Base-by-base conservation (phyloP, 495 filamentous ascomycete species). In the Hypomontagnella monticulosa region DNA sequence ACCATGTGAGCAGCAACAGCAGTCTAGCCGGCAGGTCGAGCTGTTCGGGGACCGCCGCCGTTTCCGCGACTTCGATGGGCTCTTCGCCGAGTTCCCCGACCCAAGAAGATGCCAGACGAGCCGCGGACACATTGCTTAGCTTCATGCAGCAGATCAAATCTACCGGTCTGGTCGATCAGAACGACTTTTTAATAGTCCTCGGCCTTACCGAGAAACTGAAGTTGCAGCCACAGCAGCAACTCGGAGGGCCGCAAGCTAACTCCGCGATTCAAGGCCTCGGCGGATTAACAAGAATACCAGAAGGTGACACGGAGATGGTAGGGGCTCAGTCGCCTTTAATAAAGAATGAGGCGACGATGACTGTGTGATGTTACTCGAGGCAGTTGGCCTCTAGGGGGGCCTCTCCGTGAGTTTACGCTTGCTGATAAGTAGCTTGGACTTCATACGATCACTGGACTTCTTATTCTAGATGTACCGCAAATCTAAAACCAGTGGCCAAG, bases 121-220 rank as follows among this genome's bases (percentile, higher is more conserved):
- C 95, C 1, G 83, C 97, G 16, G 93, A 97, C 70, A 84, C 94
- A 10, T 84, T 98, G 1, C 85, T 96, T 77, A 89, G 82, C 52
- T 98, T 93, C 74, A 91, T 97, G 76, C 84, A 91, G 64, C 85
- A 89, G 43, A 87, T 92, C 67, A 87, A 89, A 1, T 73, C 84
- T 1, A 87, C 84, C 1, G 85, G 88, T 0, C 84, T 88, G 16
- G 82, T 91, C 40, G 89, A 93, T 69, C 88, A 92, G 30, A 87
- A 93, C 72, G 95, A 98, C 62, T 96, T 90, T 74, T 64, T 93
- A 50, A 87, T 88, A 32, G 89, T 99, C 49, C 85, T 91, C 6
- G 93, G 92, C 66, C 77, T 97, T 66, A 93, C 93, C 74, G 90
- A 96, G 75, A 93, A 93, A 72, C 83, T 97, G n/a, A 88, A 89